A percentile compares a stretch with the other conserved stretches of the same genome.
These are phyloP conservation scores for Chalciporus sphaerocephalus DNA, from an alignment of 768 basidiomycete species.

Conservation along the genomic window DNA sequence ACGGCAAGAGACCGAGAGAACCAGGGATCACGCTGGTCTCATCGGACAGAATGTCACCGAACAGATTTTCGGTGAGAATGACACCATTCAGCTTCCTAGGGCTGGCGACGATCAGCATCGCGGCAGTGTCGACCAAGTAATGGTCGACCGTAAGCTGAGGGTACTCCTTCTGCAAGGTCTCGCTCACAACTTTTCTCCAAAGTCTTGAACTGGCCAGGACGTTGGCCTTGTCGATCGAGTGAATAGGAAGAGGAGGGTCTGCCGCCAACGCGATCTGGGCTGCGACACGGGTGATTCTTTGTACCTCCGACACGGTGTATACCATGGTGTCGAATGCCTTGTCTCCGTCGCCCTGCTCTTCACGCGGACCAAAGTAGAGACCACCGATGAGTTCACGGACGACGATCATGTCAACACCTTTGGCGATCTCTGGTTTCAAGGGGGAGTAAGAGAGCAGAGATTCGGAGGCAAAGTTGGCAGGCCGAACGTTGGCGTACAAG, in stretches of 20 bases:
- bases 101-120: slow-evolving; percentile 90
- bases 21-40: slow-evolving; percentile 97
- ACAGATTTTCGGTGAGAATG: slow-evolving; percentile 91
- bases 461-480: slow-evolving; percentile 91
- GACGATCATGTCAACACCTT: slow-evolving; percentile 88
- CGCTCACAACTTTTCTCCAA: slow-evolving; percentile 91
- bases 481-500: slow-evolving; percentile 97
- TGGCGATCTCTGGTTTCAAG: slow-evolving; percentile 77
- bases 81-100: slow-evolving; percentile 94
- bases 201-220: slow-evolving; percentile 91
- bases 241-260: slow-evolving; percentile 82
- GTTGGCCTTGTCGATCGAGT: slow-evolving; percentile 98
- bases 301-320: slow-evolving; percentile 87
- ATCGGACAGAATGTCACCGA: slow-evolving; percentile 96
- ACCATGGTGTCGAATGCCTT: slow-evolving; percentile 90
- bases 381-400: slow-evolving; percentile 96
- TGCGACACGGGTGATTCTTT: slow-evolving; percentile 93
- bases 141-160: slow-evolving; percentile 86
- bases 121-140: slow-evolving; percentile 90
- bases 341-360: slow-evolving; percentile 74
- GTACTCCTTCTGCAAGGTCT: slow-evolving; percentile 79
- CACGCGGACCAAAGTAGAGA: slow-evolving; percentile 89
- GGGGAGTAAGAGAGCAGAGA: slow-evolving; percentile 84
- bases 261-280: slow-evolving; percentile 83
- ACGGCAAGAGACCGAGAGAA: slow-evolving; percentile 92